Conservation (phyloP, 202 grass and related monocot genomes). For the Musa balbisiana region DNA sequence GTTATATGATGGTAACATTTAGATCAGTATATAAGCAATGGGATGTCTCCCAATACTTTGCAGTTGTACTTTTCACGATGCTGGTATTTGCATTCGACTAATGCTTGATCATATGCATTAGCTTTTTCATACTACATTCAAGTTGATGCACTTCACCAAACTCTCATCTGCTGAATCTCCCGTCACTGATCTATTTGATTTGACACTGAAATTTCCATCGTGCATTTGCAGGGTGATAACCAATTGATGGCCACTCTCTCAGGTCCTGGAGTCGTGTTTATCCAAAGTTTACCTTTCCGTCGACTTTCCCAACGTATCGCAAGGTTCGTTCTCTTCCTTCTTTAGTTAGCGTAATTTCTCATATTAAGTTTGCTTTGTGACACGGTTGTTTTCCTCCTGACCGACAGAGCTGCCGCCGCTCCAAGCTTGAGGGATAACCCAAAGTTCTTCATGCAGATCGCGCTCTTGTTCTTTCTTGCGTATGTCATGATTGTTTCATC, state of each 20-base stretch:
- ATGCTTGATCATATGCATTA: background rate
- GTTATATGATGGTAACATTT: too few species aligned
- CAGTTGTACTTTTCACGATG: background rate
- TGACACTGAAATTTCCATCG: too few species aligned
- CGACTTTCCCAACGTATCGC: conserved; percentile 84
- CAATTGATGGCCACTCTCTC: conserved; percentile 71
- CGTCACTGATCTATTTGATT: too few species aligned
- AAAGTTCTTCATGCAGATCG: conserved; percentile 91
- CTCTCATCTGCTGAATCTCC: background rate
- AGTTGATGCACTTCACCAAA: background rate
- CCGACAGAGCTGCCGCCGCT: conserved; percentile 28
- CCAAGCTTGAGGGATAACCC: conserved; percentile 94
- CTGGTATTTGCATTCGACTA: background rate
- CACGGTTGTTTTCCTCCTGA: background rate
- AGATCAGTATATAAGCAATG: too few species aligned
- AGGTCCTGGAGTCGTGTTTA: conserved; percentile 91
- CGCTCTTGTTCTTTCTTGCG: conserved; percentile 82
- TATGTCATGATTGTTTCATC: conserved; percentile 97
- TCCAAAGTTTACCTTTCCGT: conserved; percentile 81
- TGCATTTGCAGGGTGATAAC: conserved; percentile 54
- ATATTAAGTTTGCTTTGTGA: background rate
- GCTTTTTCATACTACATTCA: background rate
- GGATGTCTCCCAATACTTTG: too few species aligned
- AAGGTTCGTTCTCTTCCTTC: conserved; percentile 32
- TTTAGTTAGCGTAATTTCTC: background rate